Evolutionary conservation across 768 basidiomycete species (phyloP).

Genomic region (Leccinum fibrillosum): DNA sequence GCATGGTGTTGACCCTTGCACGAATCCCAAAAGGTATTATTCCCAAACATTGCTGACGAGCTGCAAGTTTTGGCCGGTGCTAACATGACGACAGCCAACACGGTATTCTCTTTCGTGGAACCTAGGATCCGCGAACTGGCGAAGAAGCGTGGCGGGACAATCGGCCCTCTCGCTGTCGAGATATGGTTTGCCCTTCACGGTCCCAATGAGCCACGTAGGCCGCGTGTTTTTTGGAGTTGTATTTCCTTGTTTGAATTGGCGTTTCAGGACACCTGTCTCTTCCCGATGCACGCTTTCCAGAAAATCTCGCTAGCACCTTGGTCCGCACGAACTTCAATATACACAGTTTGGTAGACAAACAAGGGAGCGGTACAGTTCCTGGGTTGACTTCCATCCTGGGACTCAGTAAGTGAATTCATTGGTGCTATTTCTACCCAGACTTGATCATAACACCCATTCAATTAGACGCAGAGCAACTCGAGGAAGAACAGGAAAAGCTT

Average conservation of each 20-base stretch:
- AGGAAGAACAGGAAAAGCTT: neutral
- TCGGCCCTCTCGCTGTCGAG: constrained; percentile 22
- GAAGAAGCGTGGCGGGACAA: neutral
- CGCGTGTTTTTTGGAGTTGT: neutral
- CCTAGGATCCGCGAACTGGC: constrained; percentile 17
- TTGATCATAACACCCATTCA: neutral
- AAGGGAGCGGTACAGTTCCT: neutral
- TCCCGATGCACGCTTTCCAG: constrained; percentile 6
- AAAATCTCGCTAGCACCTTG: constrained; percentile 18
- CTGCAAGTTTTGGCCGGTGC: neutral
- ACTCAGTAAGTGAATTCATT: constrained; percentile 9
- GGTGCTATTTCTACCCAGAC: neutral
- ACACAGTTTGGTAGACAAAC: neutral
- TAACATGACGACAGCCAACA: too few relatives aligned
- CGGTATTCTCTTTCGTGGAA: constrained; percentile 4
- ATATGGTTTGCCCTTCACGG: constrained; percentile 15
- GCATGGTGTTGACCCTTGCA: constrained; percentile 16
- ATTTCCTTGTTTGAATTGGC: neutral
- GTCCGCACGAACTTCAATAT: constrained; percentile 1
- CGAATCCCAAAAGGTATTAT: constrained; percentile 16
- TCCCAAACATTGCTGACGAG: neutral
- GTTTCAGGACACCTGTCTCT: constrained; percentile 10
- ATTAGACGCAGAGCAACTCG: constrained; percentile 7
- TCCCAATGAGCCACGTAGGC: constrained; percentile 2
- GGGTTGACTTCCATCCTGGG: constrained; percentile 16